Base-by-base conservation (phyloP, 768 basidiomycete genomes). In the Mycena haematopus region DNA sequence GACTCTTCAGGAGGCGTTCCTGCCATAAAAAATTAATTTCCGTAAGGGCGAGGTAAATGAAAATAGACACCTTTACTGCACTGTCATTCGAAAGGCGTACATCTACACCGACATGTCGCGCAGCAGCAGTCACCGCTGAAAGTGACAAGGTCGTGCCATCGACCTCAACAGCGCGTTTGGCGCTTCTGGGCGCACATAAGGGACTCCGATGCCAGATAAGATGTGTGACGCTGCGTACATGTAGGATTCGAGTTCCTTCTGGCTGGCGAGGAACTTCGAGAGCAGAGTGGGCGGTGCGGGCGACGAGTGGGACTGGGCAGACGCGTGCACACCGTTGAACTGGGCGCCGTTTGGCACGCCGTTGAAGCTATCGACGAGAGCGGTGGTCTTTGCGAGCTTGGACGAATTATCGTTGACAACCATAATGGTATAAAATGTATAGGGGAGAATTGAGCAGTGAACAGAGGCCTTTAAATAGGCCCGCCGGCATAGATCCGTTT, bases 71-170 rank as follows among this genome's bases (percentile, higher is more conserved):
- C 61, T 58, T 57, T 38, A 66, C 57, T 35, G 40, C 46, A 19
- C 6, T 38, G 61, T 66, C 58, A 15, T 21, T 56, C 13, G 65
- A 62, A 47, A 66, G 57, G 53, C 81, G 76, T 21, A 89, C 75
- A 44, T 73, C 51, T 49, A 88, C 80, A 7, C 73, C 44, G 7
- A 84, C 76, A 38, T 79, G 72, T 36, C 90, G 85, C 8, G 92
- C 88, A 31, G 86, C 79, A 15, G 88, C 90, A 27, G 84, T 79
- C 24, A 93, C 83, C 31, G 87, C 89, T 1, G 89, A 80, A 45
- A 91, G 81, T 4, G 89, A 83, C 42, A 93, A 79, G 14, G 76
- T 82, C 62, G 87, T 78, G 14, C 92, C 92, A 51, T 87, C 84
- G 63, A 93, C 79, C 29, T 80, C 75, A 66, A 92, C 79, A 11